Conservation (phyloP, 1,284 basidiomycete species). For the Puccinia triticina region DNA sequence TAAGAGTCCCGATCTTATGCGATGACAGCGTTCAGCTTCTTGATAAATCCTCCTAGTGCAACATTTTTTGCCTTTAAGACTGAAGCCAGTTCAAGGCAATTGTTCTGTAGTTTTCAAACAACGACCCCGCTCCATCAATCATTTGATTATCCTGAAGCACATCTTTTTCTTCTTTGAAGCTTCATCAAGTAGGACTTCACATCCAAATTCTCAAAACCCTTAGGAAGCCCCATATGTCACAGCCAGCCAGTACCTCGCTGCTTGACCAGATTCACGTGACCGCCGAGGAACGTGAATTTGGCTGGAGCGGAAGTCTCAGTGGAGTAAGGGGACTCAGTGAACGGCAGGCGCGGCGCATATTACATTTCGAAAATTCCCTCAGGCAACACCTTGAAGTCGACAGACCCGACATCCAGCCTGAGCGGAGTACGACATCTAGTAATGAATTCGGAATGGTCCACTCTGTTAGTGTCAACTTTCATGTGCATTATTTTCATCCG, state of each 20-base stretch:
- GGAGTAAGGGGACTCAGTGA: constrained; percentile 25
- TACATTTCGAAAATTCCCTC: constrained; percentile 35
- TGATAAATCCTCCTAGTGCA: neutral
- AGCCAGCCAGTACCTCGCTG: neutral
- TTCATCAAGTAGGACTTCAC: neutral
- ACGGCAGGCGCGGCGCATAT: constrained; percentile 16
- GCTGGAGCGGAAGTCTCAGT: constrained; percentile 27
- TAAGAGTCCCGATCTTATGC: neutral
- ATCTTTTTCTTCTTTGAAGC: neutral
- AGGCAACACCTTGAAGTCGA: constrained; percentile 17
- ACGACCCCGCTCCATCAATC: neutral
- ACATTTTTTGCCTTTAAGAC: neutral
- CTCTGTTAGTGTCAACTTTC: neutral
- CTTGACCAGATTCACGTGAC: constrained; percentile 7
- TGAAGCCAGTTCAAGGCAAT: neutral
- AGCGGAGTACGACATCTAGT: neutral
- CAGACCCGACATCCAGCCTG: neutral
- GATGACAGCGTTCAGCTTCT: neutral
- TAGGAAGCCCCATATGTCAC: neutral
- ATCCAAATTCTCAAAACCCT: neutral
- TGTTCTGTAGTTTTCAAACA: neutral
- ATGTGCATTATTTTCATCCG: neutral
- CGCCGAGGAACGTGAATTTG: constrained; percentile 27
- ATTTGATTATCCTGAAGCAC: neutral
- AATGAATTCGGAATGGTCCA: neutral